Percentiles rank a stretch among this genome's conserved stretches.
Conservation (phyloP, 805 yeast genomes). For the Candida insectalens region DNA sequence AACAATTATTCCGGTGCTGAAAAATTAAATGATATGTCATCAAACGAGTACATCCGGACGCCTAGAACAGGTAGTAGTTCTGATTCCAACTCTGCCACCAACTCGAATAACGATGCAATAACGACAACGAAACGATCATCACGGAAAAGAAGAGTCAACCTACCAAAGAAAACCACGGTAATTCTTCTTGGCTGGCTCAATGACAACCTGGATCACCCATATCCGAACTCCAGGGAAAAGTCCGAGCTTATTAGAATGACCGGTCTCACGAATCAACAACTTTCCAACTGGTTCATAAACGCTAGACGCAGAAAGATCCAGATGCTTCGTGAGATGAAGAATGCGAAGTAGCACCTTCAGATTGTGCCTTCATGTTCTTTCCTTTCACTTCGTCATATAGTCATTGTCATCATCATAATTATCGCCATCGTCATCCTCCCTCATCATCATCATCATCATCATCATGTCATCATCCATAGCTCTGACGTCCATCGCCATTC, state of each 20-base stretch:
- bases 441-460: no score
- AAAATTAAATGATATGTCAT: neutral
- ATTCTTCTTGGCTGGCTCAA: conserved; percentile 45
- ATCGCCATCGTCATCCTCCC: conserved; percentile 1
- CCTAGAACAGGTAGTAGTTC: neutral
- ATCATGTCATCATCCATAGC: no score
- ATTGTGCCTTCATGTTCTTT: neutral
- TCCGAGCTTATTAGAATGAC: conserved; percentile 42
- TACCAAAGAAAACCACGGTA: conserved; percentile 51
- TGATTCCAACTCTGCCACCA: conserved; percentile 3
- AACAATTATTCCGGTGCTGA: neutral
- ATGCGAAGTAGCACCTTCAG: neutral
- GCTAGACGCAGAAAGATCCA: conserved; percentile 52
- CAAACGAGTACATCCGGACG: neutral
- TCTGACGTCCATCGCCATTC: no score
- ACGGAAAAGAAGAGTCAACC: conserved; percentile 35
- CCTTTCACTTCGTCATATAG: neutral
- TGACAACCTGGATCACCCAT: conserved; percentile 48
- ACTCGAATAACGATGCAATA: neutral
- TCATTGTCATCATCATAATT: neutral
- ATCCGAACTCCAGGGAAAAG: conserved; percentile 50
- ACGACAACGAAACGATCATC: neutral
- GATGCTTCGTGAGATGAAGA: conserved; percentile 30
- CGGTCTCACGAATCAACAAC: conserved; percentile 49
- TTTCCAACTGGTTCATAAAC: conserved; percentile 54